Base-by-base conservation (phyloP, 108 stramenopile genomes). In the Cyclostephanos invisitatus region DNA sequence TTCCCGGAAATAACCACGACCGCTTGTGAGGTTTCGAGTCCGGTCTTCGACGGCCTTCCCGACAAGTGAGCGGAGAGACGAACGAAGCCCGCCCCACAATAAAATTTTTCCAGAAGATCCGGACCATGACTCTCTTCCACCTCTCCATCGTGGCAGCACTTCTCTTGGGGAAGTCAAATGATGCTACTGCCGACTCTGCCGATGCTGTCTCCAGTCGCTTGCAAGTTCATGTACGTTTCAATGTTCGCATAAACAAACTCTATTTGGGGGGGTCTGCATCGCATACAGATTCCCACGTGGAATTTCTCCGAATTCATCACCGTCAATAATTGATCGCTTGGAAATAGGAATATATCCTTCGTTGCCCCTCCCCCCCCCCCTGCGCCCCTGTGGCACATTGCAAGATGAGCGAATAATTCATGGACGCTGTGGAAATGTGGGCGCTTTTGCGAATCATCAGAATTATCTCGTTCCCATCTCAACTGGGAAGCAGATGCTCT, bases 161-260 rank as follows among this genome's bases (percentile, higher is more conserved):
- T 29, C 65, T 78, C 29, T 42, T 62, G 48, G 58, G 62, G 36
- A 65, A 25, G 18, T 72, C 53, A 9, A 25, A 72, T 20, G 59
- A 58, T 48, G 78, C 55, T 12, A 25, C 56, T 20, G 65, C 70
- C 18, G 81, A 73, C 61, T 73, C 71, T 37, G 72, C 89, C 5
- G 84, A 87, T 55, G 86, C 83, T 70, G 86, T 90, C 49, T 90
- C 89, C 17, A 86, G 85, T 71, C 85, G 89, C 20, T 73, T 90
- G 32, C 84, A 87, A 83, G 84, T 90, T 71, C 89, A 90, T 84
- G 89, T 89, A 84, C 81, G 89, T 89, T 32, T 59, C 35, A 22
- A 57, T 14, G 1, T 32, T 9, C 62, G 62, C n/a, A 48, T 6
- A 18, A 48, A 46, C 12, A 53, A 28, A 22, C 24, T 1, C 54